phyloP scores from a whole-genome alignment of 805 yeast genomes.

The Saccharomycopsis oosterbeekiorum region DNA sequence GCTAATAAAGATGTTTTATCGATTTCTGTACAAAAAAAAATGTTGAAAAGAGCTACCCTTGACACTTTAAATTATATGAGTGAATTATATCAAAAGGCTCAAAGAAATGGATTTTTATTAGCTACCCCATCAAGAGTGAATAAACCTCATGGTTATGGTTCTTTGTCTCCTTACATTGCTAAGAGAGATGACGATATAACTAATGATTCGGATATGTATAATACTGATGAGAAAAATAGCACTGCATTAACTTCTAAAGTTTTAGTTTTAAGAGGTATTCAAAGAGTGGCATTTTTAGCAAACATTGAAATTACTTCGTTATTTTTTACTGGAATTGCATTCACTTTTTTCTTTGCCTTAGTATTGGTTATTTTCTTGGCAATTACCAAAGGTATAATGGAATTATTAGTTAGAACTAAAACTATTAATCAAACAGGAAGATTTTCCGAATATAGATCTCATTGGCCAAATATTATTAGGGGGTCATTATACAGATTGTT shows the following conservation, averaged over 20 bases:
- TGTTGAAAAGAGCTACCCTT: conserved; percentile 29
- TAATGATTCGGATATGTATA: conserved; percentile 42
- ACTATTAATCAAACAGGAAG: conserved; percentile 47
- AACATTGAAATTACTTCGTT: conserved; percentile 78
- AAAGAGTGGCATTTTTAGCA: conserved; percentile 80
- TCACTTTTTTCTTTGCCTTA: conserved; percentile 69
- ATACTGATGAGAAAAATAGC: conserved; percentile 59
- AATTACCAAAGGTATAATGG: conserved; percentile 61
- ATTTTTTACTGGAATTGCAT: conserved; percentile 78
- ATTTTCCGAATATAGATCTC: conserved; percentile 66
- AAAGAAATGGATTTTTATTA: conserved; percentile 8
- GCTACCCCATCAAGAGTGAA: conserved; percentile 5
- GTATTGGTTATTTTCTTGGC: conserved; percentile 45
- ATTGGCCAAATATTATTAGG: conserved; percentile 78
- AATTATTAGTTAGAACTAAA: conserved; percentile 47
- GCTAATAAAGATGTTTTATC: conserved; percentile 56
- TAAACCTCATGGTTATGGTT: background rate
- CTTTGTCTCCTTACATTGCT: conserved; percentile 1
- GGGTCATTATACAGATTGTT: conserved; percentile 82
- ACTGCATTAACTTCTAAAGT: conserved; percentile 53
- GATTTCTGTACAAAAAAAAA: conserved; percentile 70
- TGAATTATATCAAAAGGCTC: conserved; percentile 15
- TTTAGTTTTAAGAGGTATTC: conserved; percentile 79
- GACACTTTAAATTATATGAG: conserved; percentile 22
- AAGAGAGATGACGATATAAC: conserved; percentile 23